Conservation (phyloP, 140 eudicot species). For the Ambrosia hybrid region DNA sequence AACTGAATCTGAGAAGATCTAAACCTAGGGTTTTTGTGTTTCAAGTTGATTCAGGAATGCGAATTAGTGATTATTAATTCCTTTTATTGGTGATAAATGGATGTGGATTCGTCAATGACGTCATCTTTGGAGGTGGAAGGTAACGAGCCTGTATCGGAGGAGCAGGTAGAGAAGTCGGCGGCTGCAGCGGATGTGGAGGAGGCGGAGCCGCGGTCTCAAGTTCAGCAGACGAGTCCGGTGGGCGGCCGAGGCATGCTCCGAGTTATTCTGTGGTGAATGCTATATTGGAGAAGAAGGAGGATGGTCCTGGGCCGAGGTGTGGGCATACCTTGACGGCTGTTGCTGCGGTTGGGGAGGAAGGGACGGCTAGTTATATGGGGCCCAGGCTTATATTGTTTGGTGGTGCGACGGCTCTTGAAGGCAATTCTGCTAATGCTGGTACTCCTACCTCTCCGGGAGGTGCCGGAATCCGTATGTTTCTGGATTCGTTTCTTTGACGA, state of each 20-base stretch:
- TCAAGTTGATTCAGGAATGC: constrained; percentile 34
- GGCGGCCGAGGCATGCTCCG: constrained; percentile 91
- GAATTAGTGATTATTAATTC: constrained; percentile 30
- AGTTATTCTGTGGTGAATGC: constrained; percentile 84
- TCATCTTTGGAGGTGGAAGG: constrained; percentile 39
- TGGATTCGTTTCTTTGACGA: constrained; percentile 1
- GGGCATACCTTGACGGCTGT: constrained; percentile 97
- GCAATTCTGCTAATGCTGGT: constrained; percentile 81
- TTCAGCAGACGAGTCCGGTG: constrained; percentile 36
- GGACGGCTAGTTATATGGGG: constrained; percentile 76
- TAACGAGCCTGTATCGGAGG: constrained; percentile 38
- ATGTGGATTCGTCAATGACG: constrained; percentile 78
- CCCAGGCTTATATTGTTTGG: constrained; percentile 93
- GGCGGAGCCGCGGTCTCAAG: background rate
- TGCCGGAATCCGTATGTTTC: constrained; percentile 90
- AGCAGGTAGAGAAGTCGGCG: constrained; percentile 36
- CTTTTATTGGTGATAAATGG: constrained; percentile 39
- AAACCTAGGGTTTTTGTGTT: constrained; percentile 23
- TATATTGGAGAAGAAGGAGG: constrained; percentile 84
- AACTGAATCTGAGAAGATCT: constrained; percentile 23
- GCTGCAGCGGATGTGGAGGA: constrained; percentile 16
- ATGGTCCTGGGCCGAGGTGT: constrained; percentile 97
- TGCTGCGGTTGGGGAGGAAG: constrained; percentile 98
- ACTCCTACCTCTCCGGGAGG: constrained; percentile 98
- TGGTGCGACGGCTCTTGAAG: constrained; percentile 96